Percentiles rank a stretch among this genome's conserved stretches.
These are phyloP conservation scores for Paramecium octaurelia DNA, from an alignment of 73 alveolate genomes.

Conservation along the genomic window DNA sequence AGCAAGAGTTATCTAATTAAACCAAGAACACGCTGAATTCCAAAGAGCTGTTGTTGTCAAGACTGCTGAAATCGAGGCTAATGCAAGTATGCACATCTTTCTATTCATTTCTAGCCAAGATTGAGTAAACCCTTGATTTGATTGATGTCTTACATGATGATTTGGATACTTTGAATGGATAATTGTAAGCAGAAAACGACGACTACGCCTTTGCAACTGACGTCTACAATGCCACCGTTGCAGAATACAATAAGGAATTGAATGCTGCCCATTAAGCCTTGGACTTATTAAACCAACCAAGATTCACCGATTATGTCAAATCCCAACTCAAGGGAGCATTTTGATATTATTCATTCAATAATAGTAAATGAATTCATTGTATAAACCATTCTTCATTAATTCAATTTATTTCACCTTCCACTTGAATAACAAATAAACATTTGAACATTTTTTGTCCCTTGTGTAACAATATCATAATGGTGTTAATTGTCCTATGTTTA, in stretches of 20 bases:
- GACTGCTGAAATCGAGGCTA: slow-evolving; percentile 51
- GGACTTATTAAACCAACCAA: slow-evolving; percentile 41
- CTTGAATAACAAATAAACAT: background rate
- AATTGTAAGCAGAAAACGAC: slow-evolving; percentile 41
- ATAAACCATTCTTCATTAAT: background rate
- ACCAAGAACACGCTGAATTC: slow-evolving; percentile 44
- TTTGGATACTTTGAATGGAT: slow-evolving; percentile 28
- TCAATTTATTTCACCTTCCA: background rate
- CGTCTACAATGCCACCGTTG: slow-evolving; percentile 2
- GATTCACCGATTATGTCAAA: slow-evolving; percentile 38
- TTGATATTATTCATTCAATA: background rate
- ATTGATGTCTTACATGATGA: slow-evolving; percentile 20
- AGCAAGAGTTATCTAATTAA: slow-evolving; percentile 40
- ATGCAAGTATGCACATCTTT: background rate
- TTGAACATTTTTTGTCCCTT: background rate
- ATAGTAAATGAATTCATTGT: background rate
- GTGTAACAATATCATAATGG: background rate
- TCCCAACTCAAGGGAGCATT: slow-evolving; percentile 30
- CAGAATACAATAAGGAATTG: slow-evolving; percentile 44
- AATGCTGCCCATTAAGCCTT: slow-evolving; percentile 31
- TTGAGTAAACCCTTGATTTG: slow-evolving; percentile 24
- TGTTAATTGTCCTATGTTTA: no score
- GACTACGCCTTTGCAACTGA: slow-evolving; percentile 26
- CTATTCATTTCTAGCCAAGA: background rate
- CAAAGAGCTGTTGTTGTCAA: slow-evolving; percentile 27